A percentile compares a stretch with the other conserved stretches of the same genome.
Evolutionary conservation across 2,329 filamentous ascomycete species (phyloP).

Genomic region (Diaporthe australafricana): DNA sequence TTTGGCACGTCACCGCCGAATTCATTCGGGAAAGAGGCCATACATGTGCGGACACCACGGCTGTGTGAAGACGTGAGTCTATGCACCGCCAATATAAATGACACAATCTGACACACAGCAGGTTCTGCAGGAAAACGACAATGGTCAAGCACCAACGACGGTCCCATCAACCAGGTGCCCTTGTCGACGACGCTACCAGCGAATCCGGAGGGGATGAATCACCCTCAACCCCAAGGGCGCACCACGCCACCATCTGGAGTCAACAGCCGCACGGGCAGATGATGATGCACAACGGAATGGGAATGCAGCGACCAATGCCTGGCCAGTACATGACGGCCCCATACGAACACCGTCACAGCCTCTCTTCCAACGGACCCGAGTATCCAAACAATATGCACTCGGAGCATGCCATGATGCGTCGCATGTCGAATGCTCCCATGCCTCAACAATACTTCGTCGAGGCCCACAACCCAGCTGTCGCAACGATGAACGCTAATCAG

Average conservation of each 20-base stretch:
- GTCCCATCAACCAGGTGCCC: constrained; percentile 69
- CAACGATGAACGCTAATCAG: constrained; percentile 67
- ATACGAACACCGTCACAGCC: constrained; percentile 60
- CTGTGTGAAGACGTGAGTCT: constrained; percentile 69
- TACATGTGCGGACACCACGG: constrained; percentile 72
- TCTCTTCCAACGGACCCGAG: constrained; percentile 56
- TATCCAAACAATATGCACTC: constrained; percentile 43
- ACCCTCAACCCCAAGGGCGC: constrained; percentile 67
- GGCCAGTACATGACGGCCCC: constrained; percentile 60
- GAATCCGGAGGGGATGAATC: constrained; percentile 70
- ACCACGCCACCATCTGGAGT: constrained; percentile 2
- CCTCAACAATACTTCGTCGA: constrained; percentile 68
- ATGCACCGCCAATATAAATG: neutral
- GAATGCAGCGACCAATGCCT: constrained; percentile 17
- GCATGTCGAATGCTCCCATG: constrained; percentile 55
- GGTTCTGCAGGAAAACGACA: constrained; percentile 79
- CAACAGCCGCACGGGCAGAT: constrained; percentile 23
- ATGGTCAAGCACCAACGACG: constrained; percentile 76
- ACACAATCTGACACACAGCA: constrained; percentile 46
- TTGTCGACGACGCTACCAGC: constrained; percentile 66
- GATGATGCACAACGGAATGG: constrained; percentile 26
- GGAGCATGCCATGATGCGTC: constrained; percentile 56
- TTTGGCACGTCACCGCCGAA: constrained; percentile 72
- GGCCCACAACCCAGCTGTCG: constrained; percentile 70
- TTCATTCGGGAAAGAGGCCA: constrained; percentile 75